phyloP scores from a whole-genome alignment of 371 early-diverging fungal species.

The Blakeslea trispora region DNA sequence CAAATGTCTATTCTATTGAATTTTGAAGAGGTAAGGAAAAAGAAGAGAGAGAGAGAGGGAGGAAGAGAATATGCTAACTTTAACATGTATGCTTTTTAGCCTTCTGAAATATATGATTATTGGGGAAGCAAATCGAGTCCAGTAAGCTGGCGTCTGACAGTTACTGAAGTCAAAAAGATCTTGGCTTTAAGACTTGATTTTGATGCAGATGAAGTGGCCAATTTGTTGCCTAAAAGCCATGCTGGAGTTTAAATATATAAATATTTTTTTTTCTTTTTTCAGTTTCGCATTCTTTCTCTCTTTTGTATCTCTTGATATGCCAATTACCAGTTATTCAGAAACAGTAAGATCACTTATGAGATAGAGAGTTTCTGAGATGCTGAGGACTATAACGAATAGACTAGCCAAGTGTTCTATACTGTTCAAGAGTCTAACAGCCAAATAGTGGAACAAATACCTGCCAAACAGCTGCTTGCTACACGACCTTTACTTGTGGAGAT shows the following conservation, averaged over 20 bases:
- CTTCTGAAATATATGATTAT: constrained; percentile 69
- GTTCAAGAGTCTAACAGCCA: neutral
- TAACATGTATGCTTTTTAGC: constrained; percentile 34
- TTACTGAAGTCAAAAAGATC: constrained; percentile 62
- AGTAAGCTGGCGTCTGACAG: constrained; percentile 68
- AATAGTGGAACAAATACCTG: constrained; percentile 11
- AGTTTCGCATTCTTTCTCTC: neutral
- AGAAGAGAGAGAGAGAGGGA: neutral
- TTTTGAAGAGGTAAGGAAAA: constrained; percentile 62
- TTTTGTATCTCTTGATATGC: neutral
- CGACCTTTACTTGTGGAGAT: constrained; percentile 18
- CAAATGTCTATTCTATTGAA: constrained; percentile 83
- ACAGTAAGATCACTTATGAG: constrained; percentile 3
- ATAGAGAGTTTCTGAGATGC: no score
- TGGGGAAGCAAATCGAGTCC: constrained; percentile 69
- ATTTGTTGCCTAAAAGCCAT: constrained; percentile 18
- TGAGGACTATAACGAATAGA: no score
- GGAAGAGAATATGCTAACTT: neutral
- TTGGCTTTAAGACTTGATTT: constrained; percentile 44
- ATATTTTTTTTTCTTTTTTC: neutral
- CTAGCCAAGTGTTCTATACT: constrained; percentile 12
- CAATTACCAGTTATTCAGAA: constrained; percentile 17
- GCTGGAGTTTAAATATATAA: neutral
- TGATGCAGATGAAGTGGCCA: constrained; percentile 27
- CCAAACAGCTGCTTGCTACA: constrained; percentile 17